A percentile compares a stretch with the other conserved stretches of the same genome.
Conservation (phyloP, 2,329 filamentous ascomycete genomes). For the Cladophialophora psammophila region DNA sequence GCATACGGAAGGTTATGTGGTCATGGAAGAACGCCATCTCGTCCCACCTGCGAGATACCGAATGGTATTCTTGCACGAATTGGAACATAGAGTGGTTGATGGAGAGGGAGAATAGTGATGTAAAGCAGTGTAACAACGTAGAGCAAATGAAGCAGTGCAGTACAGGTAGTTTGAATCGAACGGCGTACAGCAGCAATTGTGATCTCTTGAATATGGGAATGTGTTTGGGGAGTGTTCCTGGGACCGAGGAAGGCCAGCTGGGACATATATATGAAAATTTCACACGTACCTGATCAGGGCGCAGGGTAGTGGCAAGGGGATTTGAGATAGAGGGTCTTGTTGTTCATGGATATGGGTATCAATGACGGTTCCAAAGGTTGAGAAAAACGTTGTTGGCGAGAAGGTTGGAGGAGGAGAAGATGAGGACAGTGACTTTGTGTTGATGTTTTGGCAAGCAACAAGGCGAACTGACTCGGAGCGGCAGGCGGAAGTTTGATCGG, state of each 20-base stretch:
- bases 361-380: slow-evolving; percentile 11
- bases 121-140: slow-evolving; percentile 5
- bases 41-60: slow-evolving; percentile 13
- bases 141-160: slow-evolving; percentile 6
- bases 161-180: background rate
- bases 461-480: background rate
- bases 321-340: background rate
- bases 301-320: background rate
- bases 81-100: slow-evolving; percentile 1
- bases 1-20: slow-evolving; percentile 22
- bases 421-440: slow-evolving; percentile 1
- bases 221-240: slow-evolving; percentile 7
- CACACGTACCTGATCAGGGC: slow-evolving; percentile 17
- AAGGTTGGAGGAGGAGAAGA: slow-evolving; percentile 2
- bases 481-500: background rate
- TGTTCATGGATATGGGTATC: slow-evolving; percentile 9
- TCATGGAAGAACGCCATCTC: slow-evolving; percentile 17
- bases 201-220: slow-evolving; percentile 4
- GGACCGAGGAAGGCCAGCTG: background rate
- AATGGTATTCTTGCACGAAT: slow-evolving; percentile 7
- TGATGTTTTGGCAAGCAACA: slow-evolving; percentile 18
- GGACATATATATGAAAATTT: background rate
- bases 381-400: background rate
- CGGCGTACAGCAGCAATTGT: slow-evolving; percentile 7
- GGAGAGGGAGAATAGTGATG: background rate